Evolutionary conservation across 1,139 yeast genomes (phyloP), one percentile per base, ranked within the genome.

Genomic region (Candida anutae): DNA sequence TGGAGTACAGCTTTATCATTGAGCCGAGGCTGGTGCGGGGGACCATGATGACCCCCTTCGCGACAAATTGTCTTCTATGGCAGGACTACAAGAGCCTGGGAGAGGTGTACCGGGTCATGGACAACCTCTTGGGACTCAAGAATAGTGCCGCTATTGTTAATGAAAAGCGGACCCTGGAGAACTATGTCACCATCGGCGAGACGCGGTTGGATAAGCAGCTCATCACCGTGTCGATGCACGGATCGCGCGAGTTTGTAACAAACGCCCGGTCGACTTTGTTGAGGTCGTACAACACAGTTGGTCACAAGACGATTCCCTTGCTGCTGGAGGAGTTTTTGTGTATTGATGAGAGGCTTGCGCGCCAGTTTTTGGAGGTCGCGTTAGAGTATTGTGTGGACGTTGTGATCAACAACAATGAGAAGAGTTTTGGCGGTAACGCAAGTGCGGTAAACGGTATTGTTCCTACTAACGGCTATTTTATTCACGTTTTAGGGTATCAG

Each of bases 401-500:
- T 18, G 39, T 70, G 14, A 57, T 76, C 13, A 60, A 69, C 25
- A 51, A 57, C 30, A 46, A 48, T 18, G 53, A 52, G 11, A 59
- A 60, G 26, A 50, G 53, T 30, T 53, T 45, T 41, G 39, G 46
- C 23, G 33, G 33, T 31, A 39, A 34, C 2, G 29, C 34, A 13
- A 33, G 39, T 28, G 37, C 38, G 19, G 19, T 17, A 8, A 17
- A 10, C 10, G 19, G 10, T 10, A n/a, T 36, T 28, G 36, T 5
- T 26, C 31, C 5, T 16, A 28, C 28, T 22, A 25, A 29, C 15
- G 24, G 15, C 25, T 10, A 13, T n/a, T 46, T 45, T 27, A 38
- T 64, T 15, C 63, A 56, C 35, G 44, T 62, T 8, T 50, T 69
- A 30, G 90, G 90, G 5, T 62, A 62, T 28, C 59, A 61, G 23